A percentile compares a stretch with the other conserved stretches of the same genome.
Conservation (phyloP, 768 basidiomycete genomes). For the Lanmaoa pseudosensibilis region DNA sequence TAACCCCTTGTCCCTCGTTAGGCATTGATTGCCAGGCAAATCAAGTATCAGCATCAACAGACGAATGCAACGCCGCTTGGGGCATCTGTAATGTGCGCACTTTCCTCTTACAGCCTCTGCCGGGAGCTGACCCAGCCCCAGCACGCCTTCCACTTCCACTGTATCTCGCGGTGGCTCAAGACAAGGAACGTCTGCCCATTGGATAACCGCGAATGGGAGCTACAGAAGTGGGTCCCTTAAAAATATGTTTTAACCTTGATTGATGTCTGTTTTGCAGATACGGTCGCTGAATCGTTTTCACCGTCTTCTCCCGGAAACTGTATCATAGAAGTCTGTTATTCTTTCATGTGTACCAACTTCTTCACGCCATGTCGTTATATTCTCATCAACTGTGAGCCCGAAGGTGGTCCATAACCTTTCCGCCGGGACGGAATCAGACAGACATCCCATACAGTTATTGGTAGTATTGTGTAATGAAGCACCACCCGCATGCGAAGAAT, state of each 20-base stretch:
- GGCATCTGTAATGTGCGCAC: constrained; percentile 88
- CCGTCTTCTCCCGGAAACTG: constrained; percentile 1
- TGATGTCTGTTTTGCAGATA: constrained; percentile 31
- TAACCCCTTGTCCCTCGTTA: constrained; percentile 33
- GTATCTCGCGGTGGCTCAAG: constrained; percentile 99
- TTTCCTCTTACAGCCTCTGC: not conserved
- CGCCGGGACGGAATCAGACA: not conserved
- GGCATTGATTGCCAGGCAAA: constrained; percentile 99
- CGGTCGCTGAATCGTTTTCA: constrained; percentile 36
- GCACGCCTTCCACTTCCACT: constrained; percentile 99
- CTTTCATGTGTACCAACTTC: constrained; percentile 14
- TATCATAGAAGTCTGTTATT: constrained; percentile 20
- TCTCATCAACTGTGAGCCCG: not conserved
- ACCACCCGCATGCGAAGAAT: not conserved
- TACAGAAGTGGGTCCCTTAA: constrained; percentile 78
- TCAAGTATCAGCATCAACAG: constrained; percentile 93
- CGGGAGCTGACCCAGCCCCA: constrained; percentile 30
- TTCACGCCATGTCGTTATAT: not conserved
- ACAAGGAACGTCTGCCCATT: constrained; percentile 93
- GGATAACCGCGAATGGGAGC: constrained; percentile 95
- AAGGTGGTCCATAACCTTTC: not conserved
- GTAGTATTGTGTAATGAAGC: not conserved
- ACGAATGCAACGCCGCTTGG: constrained; percentile 98
- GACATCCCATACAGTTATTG: not conserved
- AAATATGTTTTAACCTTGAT: not conserved